Evolutionary conservation across 164 flowering plant genomes (phyloP).

Genomic region (Piper longum): DNA sequence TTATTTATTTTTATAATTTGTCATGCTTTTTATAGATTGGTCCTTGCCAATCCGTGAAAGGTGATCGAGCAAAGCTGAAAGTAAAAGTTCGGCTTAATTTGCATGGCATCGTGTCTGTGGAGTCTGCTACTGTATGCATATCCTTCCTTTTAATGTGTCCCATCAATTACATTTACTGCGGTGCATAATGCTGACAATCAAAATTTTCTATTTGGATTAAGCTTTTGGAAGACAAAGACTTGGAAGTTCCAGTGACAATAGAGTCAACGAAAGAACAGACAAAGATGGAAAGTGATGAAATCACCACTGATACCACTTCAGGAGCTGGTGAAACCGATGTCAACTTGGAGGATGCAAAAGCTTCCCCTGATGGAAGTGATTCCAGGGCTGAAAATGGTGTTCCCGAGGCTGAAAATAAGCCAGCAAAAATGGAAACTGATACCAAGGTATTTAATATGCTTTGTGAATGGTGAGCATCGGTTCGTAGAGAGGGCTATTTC

Average conservation of each 20-base stretch:
- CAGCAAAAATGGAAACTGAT: constrained; percentile 79
- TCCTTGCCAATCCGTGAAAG: constrained; percentile 62
- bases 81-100: constrained; percentile 69
- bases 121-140: constrained; percentile 72
- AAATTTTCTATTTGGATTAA: constrained; percentile 17
- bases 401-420: constrained; percentile 42
- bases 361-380: constrained; percentile 3
- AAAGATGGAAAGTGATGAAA: constrained; percentile 80
- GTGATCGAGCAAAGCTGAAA: constrained; percentile 65
- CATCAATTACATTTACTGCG: neutral
- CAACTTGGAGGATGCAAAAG: constrained; percentile 1
- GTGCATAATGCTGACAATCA: neutral
- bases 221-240: constrained; percentile 67
- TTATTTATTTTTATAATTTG: no score
- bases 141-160: neutral
- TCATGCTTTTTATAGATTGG: constrained; percentile 24
- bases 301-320: constrained; percentile 25
- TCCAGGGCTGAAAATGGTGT: constrained; percentile 1
- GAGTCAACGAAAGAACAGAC: constrained; percentile 28
- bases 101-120: constrained; percentile 80
- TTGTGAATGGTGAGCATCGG: no score
- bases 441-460: constrained; percentile 31
- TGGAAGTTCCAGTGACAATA: constrained; percentile 36
- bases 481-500: constrained; percentile 1
- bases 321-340: neutral